A percentile compares a stretch with the other conserved stretches of the same genome.
These are phyloP conservation scores for Eucalyptus viminalis DNA, from an alignment of 345 rosid genomes.

Conservation along the genomic window DNA sequence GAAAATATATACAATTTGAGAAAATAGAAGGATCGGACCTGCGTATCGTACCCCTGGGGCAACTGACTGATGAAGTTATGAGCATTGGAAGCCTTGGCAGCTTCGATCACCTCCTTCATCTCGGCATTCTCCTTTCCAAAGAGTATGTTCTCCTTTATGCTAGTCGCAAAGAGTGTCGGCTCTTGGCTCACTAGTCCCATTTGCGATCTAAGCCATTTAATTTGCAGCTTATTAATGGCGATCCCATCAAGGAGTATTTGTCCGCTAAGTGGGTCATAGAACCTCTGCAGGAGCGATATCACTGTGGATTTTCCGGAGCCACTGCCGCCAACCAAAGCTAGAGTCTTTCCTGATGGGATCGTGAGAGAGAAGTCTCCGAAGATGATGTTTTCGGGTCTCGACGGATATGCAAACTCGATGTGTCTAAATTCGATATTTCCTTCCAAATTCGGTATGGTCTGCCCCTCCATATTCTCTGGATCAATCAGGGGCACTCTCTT, in stretches of 20 bases:
- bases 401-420: constrained; percentile 64
- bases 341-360: constrained; percentile 56
- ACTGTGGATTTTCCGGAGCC: constrained; percentile 90
- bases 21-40: constrained; percentile 20
- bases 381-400: constrained; percentile 45
- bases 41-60: constrained; percentile 63
- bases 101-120: constrained; percentile 43
- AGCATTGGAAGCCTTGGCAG: constrained; percentile 58
- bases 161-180: constrained; percentile 61
- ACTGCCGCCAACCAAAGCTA: constrained; percentile 81
- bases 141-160: constrained; percentile 58
- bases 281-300: constrained; percentile 63
- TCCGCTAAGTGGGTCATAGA: constrained; percentile 65
- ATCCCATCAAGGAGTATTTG: constrained; percentile 60
- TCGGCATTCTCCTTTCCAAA: constrained; percentile 65
- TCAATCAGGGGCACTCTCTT: constrained; percentile 67
- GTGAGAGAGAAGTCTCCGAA: constrained; percentile 43
- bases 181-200: constrained; percentile 79
- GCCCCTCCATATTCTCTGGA: constrained; percentile 36
- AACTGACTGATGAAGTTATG: constrained; percentile 50
- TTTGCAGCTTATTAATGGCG: constrained; percentile 40
- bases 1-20: background rate
- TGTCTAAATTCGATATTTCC: constrained; percentile 58
- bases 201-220: constrained; percentile 77
- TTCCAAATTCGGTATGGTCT: constrained; percentile 18